Percentiles rank a stretch among this genome's conserved stretches.
Evolutionary conservation across 768 basidiomycete species (phyloP).

Genomic region (Agrocybe praecox): DNA sequence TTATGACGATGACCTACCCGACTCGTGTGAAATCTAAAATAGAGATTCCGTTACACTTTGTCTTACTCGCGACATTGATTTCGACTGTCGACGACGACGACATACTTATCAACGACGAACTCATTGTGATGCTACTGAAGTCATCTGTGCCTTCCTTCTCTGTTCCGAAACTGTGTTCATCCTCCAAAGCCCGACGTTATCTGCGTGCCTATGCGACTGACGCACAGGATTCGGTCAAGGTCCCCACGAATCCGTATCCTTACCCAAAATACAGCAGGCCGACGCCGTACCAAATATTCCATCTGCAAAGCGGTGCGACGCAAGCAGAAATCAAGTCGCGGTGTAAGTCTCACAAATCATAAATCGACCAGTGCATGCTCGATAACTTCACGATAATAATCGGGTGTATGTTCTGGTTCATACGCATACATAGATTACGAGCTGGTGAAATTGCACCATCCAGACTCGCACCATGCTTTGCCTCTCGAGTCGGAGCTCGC

Average conservation of each 20-base stretch:
- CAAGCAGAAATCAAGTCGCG: conserved; percentile 66
- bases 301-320: conserved; percentile 55
- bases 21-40: too few species aligned
- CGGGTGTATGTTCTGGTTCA: background rate
- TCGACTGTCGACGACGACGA: too few species aligned
- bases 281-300: conserved; percentile 75
- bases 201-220: background rate
- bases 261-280: conserved; percentile 58
- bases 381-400: too few species aligned
- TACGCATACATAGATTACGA: conserved; percentile 60
- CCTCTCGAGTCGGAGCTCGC: conserved; percentile 43
- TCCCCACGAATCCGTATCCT: conserved; percentile 30
- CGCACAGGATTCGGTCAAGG: background rate
- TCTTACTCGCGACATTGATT: too few species aligned
- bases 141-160: too few species aligned
- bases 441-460: conserved; percentile 71
- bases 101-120: too few species aligned
- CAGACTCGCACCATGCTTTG: conserved; percentile 56
- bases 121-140: too few species aligned
- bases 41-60: too few species aligned
- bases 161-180: too few species aligned
- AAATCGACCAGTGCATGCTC: too few species aligned
- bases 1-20: too few species aligned
- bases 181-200: too few species aligned
- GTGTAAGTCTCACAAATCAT: conserved; percentile 48